Conservation (phyloP, 1,284 basidiomycete species). For the Malassezia dermatis region DNA sequence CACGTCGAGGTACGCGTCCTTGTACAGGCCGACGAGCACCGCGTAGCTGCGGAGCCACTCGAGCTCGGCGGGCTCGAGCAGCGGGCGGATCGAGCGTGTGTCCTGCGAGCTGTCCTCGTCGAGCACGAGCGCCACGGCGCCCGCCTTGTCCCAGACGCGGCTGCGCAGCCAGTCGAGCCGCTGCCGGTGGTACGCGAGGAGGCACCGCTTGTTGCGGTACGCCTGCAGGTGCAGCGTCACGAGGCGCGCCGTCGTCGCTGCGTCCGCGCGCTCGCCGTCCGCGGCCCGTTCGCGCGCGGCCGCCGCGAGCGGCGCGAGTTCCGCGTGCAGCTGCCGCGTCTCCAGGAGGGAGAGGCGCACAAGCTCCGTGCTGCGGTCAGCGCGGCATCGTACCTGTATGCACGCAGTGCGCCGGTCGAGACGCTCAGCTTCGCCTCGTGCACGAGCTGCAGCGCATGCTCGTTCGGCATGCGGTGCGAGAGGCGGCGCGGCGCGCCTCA, state of each 20-base stretch:
- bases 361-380: slow-evolving; percentile 55
- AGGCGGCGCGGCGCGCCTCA: not conserved
- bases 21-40: slow-evolving; percentile 67
- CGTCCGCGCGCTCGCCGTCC: slow-evolving; percentile 31
- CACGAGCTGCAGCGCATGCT: slow-evolving; percentile 77
- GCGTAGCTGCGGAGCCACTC: slow-evolving; percentile 79
- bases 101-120: slow-evolving; percentile 47
- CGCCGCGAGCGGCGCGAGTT: slow-evolving; percentile 51
- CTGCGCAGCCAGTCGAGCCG: slow-evolving; percentile 70
- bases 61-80: slow-evolving; percentile 77
- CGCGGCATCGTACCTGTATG: slow-evolving; percentile 60
- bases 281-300: slow-evolving; percentile 49
- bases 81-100: slow-evolving; percentile 61
- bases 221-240: slow-evolving; percentile 79
- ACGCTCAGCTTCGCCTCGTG: slow-evolving; percentile 73
- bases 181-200: slow-evolving; percentile 80
- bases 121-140: slow-evolving; percentile 75
- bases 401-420: slow-evolving; percentile 69
- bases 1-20: slow-evolving; percentile 72
- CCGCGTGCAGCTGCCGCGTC: slow-evolving; percentile 66
- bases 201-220: slow-evolving; percentile 78
- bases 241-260: slow-evolving; percentile 57
- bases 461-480: slow-evolving; percentile 53
- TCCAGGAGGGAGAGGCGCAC: slow-evolving; percentile 79
- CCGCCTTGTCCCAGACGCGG: slow-evolving; percentile 84